Conservation (phyloP, 495 filamentous ascomycete genomes). For the Venustampulla echinocandica region DNA sequence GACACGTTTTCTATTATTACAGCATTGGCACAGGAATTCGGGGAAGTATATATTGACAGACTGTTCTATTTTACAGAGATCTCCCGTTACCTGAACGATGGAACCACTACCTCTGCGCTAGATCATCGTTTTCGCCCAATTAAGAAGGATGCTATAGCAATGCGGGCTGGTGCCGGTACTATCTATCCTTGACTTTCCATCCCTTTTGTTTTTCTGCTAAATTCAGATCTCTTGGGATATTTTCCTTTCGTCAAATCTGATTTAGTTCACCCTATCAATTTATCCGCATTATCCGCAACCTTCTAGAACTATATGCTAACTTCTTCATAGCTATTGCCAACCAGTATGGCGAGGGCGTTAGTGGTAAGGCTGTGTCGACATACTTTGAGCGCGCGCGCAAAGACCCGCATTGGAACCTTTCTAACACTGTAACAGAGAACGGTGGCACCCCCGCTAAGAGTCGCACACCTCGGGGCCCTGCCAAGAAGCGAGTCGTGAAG, state of each 20-base stretch:
- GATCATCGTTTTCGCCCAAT: constrained; percentile 39
- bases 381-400: constrained; percentile 16
- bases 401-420: constrained; percentile 14
- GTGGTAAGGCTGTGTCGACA: constrained; percentile 17
- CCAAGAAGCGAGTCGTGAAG: background rate
- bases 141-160: constrained; percentile 27
- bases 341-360: constrained; percentile 13
- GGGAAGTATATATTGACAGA: background rate
- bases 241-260: constrained; percentile 15
- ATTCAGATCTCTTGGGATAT: background rate
- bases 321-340: constrained; percentile 17
- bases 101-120: constrained; percentile 28
- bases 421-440: constrained; percentile 13
- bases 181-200: background rate
- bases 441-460: background rate
- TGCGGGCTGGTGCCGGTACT: constrained; percentile 29
- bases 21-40: too few species aligned
- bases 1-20: background rate
- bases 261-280: constrained; percentile 7
- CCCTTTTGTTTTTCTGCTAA: background rate
- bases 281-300: background rate
- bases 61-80: constrained; percentile 23
- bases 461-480: background rate
- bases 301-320: constrained; percentile 18
- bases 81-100: constrained; percentile 26